Base-by-base conservation (phyloP, 2,329 filamentous ascomycete species). In the Cladosporium sp. region DNA sequence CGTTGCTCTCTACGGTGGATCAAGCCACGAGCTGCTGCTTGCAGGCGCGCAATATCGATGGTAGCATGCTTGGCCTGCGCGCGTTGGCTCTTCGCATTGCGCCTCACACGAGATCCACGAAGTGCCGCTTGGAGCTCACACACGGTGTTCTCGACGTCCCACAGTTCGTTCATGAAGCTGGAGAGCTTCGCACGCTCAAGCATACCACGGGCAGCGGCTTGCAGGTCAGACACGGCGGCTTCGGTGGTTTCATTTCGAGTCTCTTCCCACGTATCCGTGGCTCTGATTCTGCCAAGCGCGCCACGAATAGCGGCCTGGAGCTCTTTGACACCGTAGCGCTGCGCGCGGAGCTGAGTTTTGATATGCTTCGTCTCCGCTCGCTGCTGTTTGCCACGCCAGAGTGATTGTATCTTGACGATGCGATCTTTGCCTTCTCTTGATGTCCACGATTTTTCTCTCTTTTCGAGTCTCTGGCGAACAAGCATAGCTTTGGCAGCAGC, bases 121-220 rank as follows among this genome's bases (percentile, higher is more conserved):
- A 86, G 80, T 43, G 87, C 85, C 12, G 92, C 85, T 73, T 99
- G 94, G 6, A 99, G 79, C 51, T 95, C 87, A 49, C 91, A 75
- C 19, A 99, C 74, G 72, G 82, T 80, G 22, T 87, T 81, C 73
- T 99, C 94, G 14, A 84, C 82, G 62, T 94, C 88, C 94, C 94
- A 99, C 3, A 99, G 82, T 30, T 83, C 75, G 67, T 96, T 88
- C 93, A 99, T 97, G 60, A 86, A 82, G 47, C 88, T 80, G 7
- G 90, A 91, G 1, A 97, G 83, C 58, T 82, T 82, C 70, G 96
- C 81, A 57, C 94, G 84, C 57, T 90, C 73, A 63, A 95, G 71
- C 1, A 92, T 91, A 39, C 93, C 94, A 61, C 91, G 70, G 14
- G 71, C 69, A 15, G 70, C 69, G 22, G 77, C 74, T 65, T 80